Evolutionary conservation across 192 early-diverging fungal genomes (phyloP), one percentile per base, ranked within the genome.

Genomic region (Funneliformis geosporum): DNA sequence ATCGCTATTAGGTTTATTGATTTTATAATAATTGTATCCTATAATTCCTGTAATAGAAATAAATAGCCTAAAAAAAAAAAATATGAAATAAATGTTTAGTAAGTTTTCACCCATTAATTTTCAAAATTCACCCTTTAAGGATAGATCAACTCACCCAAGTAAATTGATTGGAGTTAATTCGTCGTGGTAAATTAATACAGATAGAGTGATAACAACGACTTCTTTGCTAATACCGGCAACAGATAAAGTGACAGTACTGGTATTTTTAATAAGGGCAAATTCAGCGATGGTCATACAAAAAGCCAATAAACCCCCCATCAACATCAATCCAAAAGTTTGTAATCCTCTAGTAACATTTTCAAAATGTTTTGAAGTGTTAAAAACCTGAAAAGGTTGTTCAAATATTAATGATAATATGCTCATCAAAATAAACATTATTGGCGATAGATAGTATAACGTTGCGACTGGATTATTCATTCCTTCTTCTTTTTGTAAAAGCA

Each of bases 381-480:
- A 87, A 70, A 84, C 83, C 0, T 69, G 76, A 76, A 90, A 80
- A 12, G 92, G 92, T 61, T 94, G 87, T 74, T 91, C 81, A 23
- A 89, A 78, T 6, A 89, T 39, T 42, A 91, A 74, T 6, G 90
- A 90, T 3, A 92, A 74, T 10, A 88, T 71, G 11, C 82, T 76
- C 82, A 94, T 91, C n/a, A 86, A 84, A 25, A 89, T 62, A 83
- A 89, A 91, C 91, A 95, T 94, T 43, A 95, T 82, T 6, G 95
- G 95, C 8, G 90, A 90, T 33, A 96, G 84, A 73, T 94, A 91
- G 62, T 92, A 87, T 60, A 88, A 84, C 7, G 95, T 93, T 10
- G 93, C 93, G 33, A 96, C 82, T 12, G 95, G 95, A 82, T 94
- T 93, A 81, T 91, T 90, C 87, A 94, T 91, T 14, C 92, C 93